phyloP scores from a whole-genome alignment of 2,329 filamentous ascomycete genomes.

The Pseudogymnoascus sp. region DNA sequence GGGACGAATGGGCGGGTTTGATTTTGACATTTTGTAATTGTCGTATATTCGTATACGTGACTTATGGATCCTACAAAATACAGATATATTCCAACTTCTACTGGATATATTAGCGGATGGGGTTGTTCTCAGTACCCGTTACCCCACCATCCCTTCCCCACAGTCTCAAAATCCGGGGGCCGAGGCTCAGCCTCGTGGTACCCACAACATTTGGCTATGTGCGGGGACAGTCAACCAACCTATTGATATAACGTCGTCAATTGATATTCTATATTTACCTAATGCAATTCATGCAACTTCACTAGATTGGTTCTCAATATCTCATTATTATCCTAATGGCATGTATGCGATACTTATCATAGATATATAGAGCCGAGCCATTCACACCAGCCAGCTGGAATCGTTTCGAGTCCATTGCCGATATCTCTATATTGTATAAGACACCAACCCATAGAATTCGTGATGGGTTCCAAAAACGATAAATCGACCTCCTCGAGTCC shows the following conservation, averaged over 20 bases:
- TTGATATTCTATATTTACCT: not conserved
- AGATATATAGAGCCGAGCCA: not conserved
- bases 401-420: not conserved
- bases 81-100: not conserved
- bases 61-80: not conserved
- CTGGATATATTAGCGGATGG: not conserved
- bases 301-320: not conserved
- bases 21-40: not conserved
- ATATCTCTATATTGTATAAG: not conserved
- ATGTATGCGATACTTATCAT: not conserved
- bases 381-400: not conserved
- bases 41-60: not conserved
- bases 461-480: not conserved
- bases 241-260: not conserved
- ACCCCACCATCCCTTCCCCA: not conserved
- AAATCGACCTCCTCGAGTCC: constrained; percentile 12
- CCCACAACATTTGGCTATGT: not conserved
- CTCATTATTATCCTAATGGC: not conserved
- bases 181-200: not conserved
- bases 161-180: not conserved
- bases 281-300: not conserved
- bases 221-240: not conserved
- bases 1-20: constrained; percentile 16
- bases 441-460: not conserved
- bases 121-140: not conserved